Percentiles rank a stretch among this genome's conserved stretches.
Conservation (phyloP, 768 basidiomycete species). For the Xerocomus brunneocitrinus region DNA sequence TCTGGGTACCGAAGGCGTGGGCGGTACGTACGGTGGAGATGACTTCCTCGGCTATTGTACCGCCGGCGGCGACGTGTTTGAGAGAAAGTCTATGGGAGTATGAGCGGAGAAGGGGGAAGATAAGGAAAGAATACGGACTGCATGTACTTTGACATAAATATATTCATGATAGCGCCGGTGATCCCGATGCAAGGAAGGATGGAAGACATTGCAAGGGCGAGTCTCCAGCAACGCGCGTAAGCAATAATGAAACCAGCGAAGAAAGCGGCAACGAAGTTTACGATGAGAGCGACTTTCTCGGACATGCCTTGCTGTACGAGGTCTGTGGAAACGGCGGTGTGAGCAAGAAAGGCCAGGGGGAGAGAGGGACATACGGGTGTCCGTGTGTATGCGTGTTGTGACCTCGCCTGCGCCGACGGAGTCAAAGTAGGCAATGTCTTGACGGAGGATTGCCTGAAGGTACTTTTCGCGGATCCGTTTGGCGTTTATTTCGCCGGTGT, state of each 20-base stretch:
- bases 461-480: conserved; percentile 84
- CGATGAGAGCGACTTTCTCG: conserved; percentile 76
- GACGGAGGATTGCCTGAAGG: conserved; percentile 73
- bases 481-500: conserved; percentile 76
- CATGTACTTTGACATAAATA: conserved; percentile 57
- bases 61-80: conserved; percentile 71
- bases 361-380: conserved; percentile 55
- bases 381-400: conserved; percentile 86
- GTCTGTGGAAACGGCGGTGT: conserved; percentile 40
- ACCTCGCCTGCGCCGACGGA: conserved; percentile 90
- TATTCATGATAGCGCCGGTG: conserved; percentile 70
- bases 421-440: conserved; percentile 89
- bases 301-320: conserved; percentile 87
- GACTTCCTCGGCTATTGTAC: conserved; percentile 87
- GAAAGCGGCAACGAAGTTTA: conserved; percentile 67
- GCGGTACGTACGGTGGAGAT: conserved; percentile 86
- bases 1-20: conserved; percentile 86
- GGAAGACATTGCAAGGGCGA: conserved; percentile 77
- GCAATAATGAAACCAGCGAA: conserved; percentile 75
- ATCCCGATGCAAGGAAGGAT: conserved; percentile 82
- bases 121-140: conserved; percentile 45
- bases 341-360: neutral
- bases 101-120: conserved; percentile 2
- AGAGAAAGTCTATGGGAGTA: conserved; percentile 50
- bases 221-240: conserved; percentile 66